Percentiles rank a stretch among this genome's conserved stretches.
These are phyloP conservation scores for Lasiosphaeriaceae sp. DNA, from an alignment of 495 filamentous ascomycete species.

Conservation along the genomic window DNA sequence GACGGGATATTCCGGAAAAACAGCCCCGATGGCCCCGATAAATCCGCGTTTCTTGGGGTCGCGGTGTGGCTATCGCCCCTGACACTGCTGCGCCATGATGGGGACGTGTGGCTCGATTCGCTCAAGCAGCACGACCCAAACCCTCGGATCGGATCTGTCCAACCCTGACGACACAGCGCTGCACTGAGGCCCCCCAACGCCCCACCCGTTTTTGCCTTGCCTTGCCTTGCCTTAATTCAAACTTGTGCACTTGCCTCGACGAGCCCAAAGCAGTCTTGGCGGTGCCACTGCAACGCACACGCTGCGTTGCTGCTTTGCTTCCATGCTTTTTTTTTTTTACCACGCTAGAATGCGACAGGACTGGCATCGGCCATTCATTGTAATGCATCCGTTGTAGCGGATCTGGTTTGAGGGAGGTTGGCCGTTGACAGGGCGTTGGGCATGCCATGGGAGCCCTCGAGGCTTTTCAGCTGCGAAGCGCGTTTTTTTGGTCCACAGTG, in stretches of 20 bases:
- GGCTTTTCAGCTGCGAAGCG: conserved; percentile 4
- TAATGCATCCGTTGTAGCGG: no score
- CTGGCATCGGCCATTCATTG: no score
- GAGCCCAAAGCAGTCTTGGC: not conserved
- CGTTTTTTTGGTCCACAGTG: conserved; percentile 8
- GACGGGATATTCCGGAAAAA: not conserved
- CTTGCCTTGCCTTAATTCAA: no score
- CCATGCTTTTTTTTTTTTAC: no score
- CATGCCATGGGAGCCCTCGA: not conserved
- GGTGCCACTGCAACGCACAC: not conserved
- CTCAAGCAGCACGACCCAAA: conserved; percentile 16
- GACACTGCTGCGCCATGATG: not conserved
- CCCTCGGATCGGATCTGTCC: conserved; percentile 16
- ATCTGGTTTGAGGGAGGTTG: no score
- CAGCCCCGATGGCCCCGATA: not conserved
- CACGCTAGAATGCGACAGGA: no score
- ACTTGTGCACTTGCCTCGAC: not conserved
- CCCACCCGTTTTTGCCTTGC: no score
- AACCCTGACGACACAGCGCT: conserved; percentile 6
- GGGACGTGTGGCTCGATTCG: conserved; percentile 7
- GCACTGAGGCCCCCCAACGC: not conserved
- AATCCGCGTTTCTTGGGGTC: not conserved
- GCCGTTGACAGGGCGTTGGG: not conserved
- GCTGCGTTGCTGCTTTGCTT: not conserved
- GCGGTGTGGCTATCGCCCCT: not conserved